Conservation (phyloP, 2,329 filamentous ascomycete genomes). For the Aureobasidium uvarum region DNA sequence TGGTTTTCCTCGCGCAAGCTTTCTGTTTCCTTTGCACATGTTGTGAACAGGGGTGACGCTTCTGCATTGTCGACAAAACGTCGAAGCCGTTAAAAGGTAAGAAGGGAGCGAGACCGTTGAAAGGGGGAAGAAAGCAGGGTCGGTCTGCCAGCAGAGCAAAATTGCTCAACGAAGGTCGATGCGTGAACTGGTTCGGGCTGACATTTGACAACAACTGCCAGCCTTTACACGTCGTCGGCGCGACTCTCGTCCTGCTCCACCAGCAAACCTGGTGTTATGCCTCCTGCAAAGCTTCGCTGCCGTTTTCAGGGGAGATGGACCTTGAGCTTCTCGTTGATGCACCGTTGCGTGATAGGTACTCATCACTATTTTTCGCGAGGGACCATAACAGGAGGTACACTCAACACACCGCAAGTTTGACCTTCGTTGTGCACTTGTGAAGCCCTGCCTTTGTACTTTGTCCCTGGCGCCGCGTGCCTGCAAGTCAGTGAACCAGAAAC, state of each 20-base stretch:
- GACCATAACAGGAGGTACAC: background rate
- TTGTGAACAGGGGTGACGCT: slow-evolving; percentile 21
- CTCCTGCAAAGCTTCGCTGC: slow-evolving; percentile 6
- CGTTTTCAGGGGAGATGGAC: slow-evolving; percentile 19
- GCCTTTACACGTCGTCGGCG: slow-evolving; percentile 2
- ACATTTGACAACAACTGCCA: slow-evolving; percentile 10
- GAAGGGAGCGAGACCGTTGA: slow-evolving; percentile 20
- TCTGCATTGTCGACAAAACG: slow-evolving; percentile 21
- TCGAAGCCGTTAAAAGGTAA: slow-evolving; percentile 14
- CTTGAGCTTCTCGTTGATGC: slow-evolving; percentile 8
- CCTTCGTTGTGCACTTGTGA: slow-evolving; percentile 9
- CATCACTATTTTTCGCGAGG: background rate
- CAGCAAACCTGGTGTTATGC: background rate
- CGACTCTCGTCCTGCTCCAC: background rate
- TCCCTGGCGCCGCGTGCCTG: slow-evolving; percentile 6
- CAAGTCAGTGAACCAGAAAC: background rate
- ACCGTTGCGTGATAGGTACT: slow-evolving; percentile 14
- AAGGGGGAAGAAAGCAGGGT: slow-evolving; percentile 19
- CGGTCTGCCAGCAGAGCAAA: background rate
- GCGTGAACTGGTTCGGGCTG: slow-evolving; percentile 16
- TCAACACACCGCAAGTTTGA: slow-evolving; percentile 15
- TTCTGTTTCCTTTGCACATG: slow-evolving; percentile 9
- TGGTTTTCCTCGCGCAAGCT: slow-evolving; percentile 15
- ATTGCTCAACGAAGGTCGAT: slow-evolving; percentile 4
- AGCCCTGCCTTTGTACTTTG: slow-evolving; percentile 8